Conservation (phyloP, 768 basidiomycete species). For the Suillus weaverae region DNA sequence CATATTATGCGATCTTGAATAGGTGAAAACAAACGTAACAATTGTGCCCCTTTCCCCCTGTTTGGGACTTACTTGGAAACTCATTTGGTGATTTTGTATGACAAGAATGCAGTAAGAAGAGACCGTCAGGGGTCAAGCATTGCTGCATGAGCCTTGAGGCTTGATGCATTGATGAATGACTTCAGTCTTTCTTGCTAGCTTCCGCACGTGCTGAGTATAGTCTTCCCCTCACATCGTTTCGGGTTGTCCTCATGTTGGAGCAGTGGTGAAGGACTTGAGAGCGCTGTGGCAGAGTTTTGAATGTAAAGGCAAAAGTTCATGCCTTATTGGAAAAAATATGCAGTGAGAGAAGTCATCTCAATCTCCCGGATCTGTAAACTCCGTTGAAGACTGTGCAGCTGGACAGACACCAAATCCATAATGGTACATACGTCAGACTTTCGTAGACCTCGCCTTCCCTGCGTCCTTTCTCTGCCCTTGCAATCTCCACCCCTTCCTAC, state of each 20-base stretch:
- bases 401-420: slow-evolving; percentile 70
- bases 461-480: slow-evolving; percentile 54
- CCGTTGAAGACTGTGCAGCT: not conserved
- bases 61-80: slow-evolving; percentile 14
- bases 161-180: not conserved
- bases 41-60: not conserved
- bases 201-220: slow-evolving; percentile 88
- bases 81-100: slow-evolving; percentile 37
- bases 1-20: not conserved
- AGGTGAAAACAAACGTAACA: slow-evolving; percentile 4
- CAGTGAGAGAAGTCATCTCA: slow-evolving; percentile 44
- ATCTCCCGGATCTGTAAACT: not conserved
- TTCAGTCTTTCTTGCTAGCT: slow-evolving; percentile 55
- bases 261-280: slow-evolving; percentile 87
- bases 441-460: slow-evolving; percentile 62
- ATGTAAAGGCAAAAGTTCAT: slow-evolving; percentile 80
- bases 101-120: slow-evolving; percentile 52
- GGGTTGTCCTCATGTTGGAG: slow-evolving; percentile 81
- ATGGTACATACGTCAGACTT: slow-evolving; percentile 64
- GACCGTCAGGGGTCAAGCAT: slow-evolving; percentile 60
- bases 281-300: slow-evolving; percentile 63
- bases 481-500: slow-evolving; percentile 25
- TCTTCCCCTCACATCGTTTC: slow-evolving; percentile 67
- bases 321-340: slow-evolving; percentile 86
- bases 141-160: slow-evolving; percentile 10